phyloP scores from a whole-genome alignment of 108 stramenopile genomes.

The Ochromonas danica region DNA sequence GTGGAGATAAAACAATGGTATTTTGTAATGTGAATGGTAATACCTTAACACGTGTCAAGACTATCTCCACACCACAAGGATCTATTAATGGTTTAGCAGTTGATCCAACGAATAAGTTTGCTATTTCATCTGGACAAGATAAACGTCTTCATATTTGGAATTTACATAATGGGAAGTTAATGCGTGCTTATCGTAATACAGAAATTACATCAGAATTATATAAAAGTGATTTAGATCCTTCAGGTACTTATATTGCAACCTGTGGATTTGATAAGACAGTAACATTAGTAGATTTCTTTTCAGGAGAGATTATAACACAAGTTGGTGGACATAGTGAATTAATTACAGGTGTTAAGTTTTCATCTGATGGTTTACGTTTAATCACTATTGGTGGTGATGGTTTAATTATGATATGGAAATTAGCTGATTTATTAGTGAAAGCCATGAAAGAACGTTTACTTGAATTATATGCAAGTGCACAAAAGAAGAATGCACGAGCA shows the following conservation, averaged over 20 bases:
- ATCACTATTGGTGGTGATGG: conserved; percentile 46
- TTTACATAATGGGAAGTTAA: conserved; percentile 38
- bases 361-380: conserved; percentile 43
- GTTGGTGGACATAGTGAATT: conserved; percentile 54
- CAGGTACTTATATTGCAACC: conserved; percentile 27
- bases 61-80: conserved; percentile 41
- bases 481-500: background rate
- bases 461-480: conserved; percentile 36
- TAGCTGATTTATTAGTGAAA: conserved; percentile 19
- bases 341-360: conserved; percentile 52
- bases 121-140: conserved; percentile 44
- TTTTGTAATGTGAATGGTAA: conserved; percentile 38
- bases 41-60: conserved; percentile 21
- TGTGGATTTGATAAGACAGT: conserved; percentile 26
- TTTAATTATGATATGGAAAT: conserved; percentile 29
- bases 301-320: conserved; percentile 30
- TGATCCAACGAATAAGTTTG: conserved; percentile 47
- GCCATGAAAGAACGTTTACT: conserved; percentile 21
- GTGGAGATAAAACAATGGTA: conserved; percentile 45
- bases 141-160: conserved; percentile 49
- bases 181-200: conserved; percentile 38
- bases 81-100: conserved; percentile 50
- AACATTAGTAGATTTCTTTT: conserved; percentile 28
- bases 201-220: conserved; percentile 41
- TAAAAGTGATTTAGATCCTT: conserved; percentile 49